Evolutionary conservation across 306 rosid genomes (phyloP).

Genomic region (Castanea crenata): DNA sequence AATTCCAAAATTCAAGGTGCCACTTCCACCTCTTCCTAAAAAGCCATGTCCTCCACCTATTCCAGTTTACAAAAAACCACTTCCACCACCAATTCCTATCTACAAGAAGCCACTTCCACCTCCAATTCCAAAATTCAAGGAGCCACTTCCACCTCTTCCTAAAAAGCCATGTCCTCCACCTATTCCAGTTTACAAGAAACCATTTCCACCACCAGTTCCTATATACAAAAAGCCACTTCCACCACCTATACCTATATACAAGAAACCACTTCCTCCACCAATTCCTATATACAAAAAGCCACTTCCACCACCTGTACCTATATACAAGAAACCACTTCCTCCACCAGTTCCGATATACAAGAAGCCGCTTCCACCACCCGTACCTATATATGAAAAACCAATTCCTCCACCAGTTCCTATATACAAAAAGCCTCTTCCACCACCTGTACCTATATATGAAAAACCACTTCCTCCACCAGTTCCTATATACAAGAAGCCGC

Average conservation of each 20-base stretch:
- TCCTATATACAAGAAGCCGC: not conserved
- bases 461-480: conserved; percentile 20
- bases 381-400: conserved; percentile 11
- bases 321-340: conserved; percentile 27
- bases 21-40: not conserved
- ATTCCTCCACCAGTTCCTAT: conserved; percentile 21
- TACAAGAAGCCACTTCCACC: conserved; percentile 13
- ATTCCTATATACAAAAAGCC: conserved; percentile 23
- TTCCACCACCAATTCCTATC: not conserved
- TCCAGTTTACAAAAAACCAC: not conserved
- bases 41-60: not conserved
- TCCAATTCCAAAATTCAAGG: not conserved
- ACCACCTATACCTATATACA: not conserved
- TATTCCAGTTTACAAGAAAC: not conserved
- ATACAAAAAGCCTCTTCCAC: conserved; percentile 1
- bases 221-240: conserved; percentile 9
- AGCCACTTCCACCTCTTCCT: conserved; percentile 4
- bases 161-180: conserved; percentile 20
- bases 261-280: conserved; percentile 13
- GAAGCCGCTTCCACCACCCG: conserved; percentile 20
- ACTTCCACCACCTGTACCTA: conserved; percentile 20
- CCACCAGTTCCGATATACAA: conserved; percentile 19
- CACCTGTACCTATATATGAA: not conserved
- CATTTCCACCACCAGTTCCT: not conserved
- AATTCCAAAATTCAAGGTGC: no score